Evolutionary conservation across 2,329 filamentous ascomycete species (phyloP).

Genomic region (Alternaria conjuncta): DNA sequence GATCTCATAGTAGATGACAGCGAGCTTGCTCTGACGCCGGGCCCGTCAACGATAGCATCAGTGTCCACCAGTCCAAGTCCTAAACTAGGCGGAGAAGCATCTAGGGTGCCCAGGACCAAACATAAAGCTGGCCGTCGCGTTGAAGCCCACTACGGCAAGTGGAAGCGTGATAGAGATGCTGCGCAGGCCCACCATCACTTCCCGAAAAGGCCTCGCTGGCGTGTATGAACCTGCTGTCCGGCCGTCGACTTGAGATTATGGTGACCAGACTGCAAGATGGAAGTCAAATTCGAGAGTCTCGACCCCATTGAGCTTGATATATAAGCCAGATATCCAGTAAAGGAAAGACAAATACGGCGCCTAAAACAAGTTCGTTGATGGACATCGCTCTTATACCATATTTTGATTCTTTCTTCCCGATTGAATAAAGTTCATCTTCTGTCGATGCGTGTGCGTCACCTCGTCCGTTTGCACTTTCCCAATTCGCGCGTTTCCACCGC

Average conservation of each 20-base stretch:
- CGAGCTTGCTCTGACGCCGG: not conserved
- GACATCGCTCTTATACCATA: not conserved
- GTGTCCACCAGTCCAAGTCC: not conserved
- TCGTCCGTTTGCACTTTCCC: not conserved
- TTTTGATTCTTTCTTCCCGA: not conserved
- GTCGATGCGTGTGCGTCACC: not conserved
- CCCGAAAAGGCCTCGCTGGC: not conserved
- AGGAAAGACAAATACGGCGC: not conserved
- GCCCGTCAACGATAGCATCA: not conserved
- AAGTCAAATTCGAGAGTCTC: not conserved
- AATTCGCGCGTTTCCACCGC: too few species aligned
- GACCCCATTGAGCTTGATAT: too few species aligned
- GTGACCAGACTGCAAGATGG: not conserved
- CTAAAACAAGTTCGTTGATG: not conserved
- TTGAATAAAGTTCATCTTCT: not conserved
- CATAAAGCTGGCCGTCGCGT: too few species aligned
- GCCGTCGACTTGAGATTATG: not conserved
- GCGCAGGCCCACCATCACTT: accelerated
- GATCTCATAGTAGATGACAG: not conserved
- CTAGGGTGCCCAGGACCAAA: too few species aligned
- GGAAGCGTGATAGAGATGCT: not conserved
- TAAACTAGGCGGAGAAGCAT: not conserved
- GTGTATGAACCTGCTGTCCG: not conserved
- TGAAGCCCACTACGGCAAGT: too few species aligned
- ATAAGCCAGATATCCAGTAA: too few species aligned